Evolutionary conservation across 257 asterid species (phyloP), one percentile per base, ranked within the genome.

Genomic region (Apocynum venetum): DNA sequence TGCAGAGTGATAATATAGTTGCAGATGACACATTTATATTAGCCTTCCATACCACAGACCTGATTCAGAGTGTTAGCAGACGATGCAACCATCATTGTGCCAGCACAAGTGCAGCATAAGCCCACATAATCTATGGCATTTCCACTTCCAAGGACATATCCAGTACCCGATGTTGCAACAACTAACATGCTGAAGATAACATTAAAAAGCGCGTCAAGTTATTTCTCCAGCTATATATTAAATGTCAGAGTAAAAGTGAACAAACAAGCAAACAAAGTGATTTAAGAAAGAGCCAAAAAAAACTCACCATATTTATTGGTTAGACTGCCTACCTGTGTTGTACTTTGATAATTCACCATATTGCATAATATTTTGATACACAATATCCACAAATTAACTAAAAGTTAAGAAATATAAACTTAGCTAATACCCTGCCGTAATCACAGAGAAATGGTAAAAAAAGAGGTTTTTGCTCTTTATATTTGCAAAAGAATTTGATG

Each of bases 51-150:
- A 57, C 46, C 55, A 64, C 20, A 61, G 17, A 93, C 97, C 99
- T 95, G 99, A 81, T 93, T 95, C 78, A 93, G 86, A 77, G 98
- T 84, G 89, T 84, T 95, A 35, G 98, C 98, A 13, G 97, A 83
- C 36, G 99, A 96, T 76, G 99, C 96, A 82, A 95, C 99, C 99
- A 95, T 95, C 99, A 95, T 95, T 63, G 99, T 95, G 79, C 99
- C 98, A 66, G 96, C 98, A 88, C 99, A 95, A 48, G 99, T 93
- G 87, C 81, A 88, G 89, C 98, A 90, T 81, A 95, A 95, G 78
- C 99, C 99, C 56, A 85, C 80, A 67, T 83, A 91, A 85, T 93
- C 99, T 74, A 95, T 68, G n/a, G 91, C 81, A 82, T 90, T 85
- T 60, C 97, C 98, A 76, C 98, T 93, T 55, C 97, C 99, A 76